phyloP scores from a whole-genome alignment of 208 protist species.

The Lotmaria passim region DNA sequence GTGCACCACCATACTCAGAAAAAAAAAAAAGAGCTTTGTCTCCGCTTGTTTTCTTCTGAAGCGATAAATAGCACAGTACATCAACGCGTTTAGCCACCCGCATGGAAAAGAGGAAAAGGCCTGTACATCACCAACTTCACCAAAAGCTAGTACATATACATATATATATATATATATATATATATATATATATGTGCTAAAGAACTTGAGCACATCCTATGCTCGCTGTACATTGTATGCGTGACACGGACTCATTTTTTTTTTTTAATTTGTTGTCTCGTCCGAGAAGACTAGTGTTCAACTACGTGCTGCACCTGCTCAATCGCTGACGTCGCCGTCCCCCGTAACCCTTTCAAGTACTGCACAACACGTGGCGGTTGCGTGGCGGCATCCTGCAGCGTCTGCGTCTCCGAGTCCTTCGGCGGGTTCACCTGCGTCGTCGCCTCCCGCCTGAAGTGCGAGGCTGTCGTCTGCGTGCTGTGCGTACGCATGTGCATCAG shows the following conservation, averaged over 20 bases:
- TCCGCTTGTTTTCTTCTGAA: too few relatives aligned
- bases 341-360: conserved; percentile 92
- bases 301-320: conserved; percentile 84
- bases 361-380: conserved; percentile 82
- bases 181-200: too few relatives aligned
- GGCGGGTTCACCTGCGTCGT: conserved; percentile 77
- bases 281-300: conserved; percentile 44
- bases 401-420: conserved; percentile 79
- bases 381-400: conserved; percentile 78
- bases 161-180: too few relatives aligned
- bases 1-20: too few relatives aligned
- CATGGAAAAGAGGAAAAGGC: background rate
- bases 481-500: conserved; percentile 90
- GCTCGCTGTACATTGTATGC: too few relatives aligned
- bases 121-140: too few relatives aligned
- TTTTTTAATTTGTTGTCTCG: background rate
- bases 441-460: conserved; percentile 85
- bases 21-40: too few relatives aligned
- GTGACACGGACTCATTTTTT: background rate
- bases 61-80: too few relatives aligned
- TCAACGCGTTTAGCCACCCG: background rate
- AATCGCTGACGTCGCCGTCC: conserved; percentile 74
- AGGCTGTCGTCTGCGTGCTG: conserved; percentile 79
- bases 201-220: too few relatives aligned
- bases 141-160: too few relatives aligned